Evolutionary conservation across 495 filamentous ascomycete species (phyloP).

Genomic region (Lasiosphaeria ovina): DNA sequence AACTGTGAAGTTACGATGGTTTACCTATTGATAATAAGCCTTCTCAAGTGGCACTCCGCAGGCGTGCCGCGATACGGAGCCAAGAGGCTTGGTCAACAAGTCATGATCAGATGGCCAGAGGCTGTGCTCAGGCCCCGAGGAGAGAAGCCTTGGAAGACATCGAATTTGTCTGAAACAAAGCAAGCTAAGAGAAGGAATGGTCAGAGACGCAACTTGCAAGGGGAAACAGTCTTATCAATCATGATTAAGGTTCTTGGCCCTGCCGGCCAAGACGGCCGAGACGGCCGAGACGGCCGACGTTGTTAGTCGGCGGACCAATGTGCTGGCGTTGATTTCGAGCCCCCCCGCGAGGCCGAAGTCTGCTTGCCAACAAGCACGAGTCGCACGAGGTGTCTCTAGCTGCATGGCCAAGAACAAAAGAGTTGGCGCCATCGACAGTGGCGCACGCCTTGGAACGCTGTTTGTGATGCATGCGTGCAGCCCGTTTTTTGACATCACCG

Average conservation of each 20-base stretch:
- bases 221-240: background rate
- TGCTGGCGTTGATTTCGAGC: slow-evolving; percentile 3
- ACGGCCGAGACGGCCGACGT: background rate
- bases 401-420: background rate
- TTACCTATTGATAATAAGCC: too few relatives aligned
- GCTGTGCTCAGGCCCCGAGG: too few relatives aligned
- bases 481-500: background rate
- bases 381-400: background rate
- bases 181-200: too few relatives aligned
- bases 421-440: background rate
- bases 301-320: background rate
- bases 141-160: too few relatives aligned
- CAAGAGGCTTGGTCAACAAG: too few relatives aligned
- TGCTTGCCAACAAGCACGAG: background rate
- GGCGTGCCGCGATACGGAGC: too few relatives aligned
- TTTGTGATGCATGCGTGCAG: background rate
- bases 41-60: too few relatives aligned
- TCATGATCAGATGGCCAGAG: too few relatives aligned
- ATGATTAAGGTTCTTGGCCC: background rate
- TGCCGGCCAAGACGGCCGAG: background rate
- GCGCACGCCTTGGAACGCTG: background rate
- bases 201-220: too few relatives aligned
- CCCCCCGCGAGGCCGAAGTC: background rate
- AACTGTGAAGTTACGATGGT: too few relatives aligned
- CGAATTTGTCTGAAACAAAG: too few relatives aligned